Percentiles rank a stretch among this genome's conserved stretches.
These are phyloP conservation scores for Calonectria pauciramosa DNA, from an alignment of 2,329 filamentous ascomycete genomes.

Conservation along the genomic window DNA sequence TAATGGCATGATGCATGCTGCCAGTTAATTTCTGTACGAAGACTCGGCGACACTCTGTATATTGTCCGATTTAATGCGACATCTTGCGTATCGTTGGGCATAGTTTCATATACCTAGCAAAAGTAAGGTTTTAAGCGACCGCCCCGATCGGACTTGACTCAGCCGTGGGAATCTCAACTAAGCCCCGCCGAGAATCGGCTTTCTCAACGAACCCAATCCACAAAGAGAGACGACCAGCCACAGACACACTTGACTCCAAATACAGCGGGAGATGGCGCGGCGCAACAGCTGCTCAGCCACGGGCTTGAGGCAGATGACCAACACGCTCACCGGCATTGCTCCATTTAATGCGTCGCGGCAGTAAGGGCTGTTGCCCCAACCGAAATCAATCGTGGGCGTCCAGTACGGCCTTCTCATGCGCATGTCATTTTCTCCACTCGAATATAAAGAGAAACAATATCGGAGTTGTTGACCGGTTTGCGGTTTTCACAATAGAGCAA, in stretches of 20 bases:
- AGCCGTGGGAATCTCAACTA: neutral
- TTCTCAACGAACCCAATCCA: neutral
- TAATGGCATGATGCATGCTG: slow-evolving; percentile 9
- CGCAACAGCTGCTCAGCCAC: slow-evolving; percentile 17
- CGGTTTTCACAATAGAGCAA: neutral
- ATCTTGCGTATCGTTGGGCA: neutral
- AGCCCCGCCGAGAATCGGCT: slow-evolving; percentile 1
- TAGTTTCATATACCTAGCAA: neutral
- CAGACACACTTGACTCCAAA: neutral
- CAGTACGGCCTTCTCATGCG: neutral
- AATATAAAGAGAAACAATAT: neutral
- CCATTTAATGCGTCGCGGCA: neutral
- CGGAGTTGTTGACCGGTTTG: neutral
- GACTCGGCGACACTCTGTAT: slow-evolving; percentile 13
- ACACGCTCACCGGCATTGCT: neutral
- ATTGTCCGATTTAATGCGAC: slow-evolving; percentile 14
- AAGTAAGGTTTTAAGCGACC: neutral
- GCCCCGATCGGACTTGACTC: neutral
- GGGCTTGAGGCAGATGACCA: neutral
- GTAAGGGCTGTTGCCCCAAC: neutral
- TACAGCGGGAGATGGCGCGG: slow-evolving; percentile 5
- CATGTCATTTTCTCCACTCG: neutral
- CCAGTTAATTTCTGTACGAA: slow-evolving; percentile 6
- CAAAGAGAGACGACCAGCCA: neutral
- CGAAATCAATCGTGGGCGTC: neutral